Evolutionary conservation across 2,329 filamentous ascomycete species (phyloP).

Genomic region (Parafenestella ontariensis): DNA sequence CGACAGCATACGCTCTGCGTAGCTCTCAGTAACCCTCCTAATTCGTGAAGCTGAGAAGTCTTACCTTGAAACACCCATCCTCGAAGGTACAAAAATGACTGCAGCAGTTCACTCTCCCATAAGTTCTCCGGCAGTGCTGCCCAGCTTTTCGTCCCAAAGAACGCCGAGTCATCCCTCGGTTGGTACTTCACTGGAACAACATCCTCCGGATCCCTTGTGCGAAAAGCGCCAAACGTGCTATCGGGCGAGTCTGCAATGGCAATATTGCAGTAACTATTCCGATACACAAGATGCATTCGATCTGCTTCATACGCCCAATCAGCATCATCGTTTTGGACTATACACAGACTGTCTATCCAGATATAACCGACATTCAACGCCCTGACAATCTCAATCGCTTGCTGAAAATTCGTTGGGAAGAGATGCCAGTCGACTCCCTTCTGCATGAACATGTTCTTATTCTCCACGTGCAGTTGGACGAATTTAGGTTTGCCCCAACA

Average conservation of each 20-base stretch:
- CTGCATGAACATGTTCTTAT: conserved; percentile 13
- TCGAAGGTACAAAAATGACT: conserved; percentile 22
- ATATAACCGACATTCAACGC: conserved; percentile 31
- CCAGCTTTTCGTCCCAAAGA: conserved; percentile 25
- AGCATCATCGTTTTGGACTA: conserved; percentile 19
- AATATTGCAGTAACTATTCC: conserved; percentile 39
- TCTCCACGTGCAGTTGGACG: conserved; percentile 8
- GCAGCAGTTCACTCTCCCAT: conserved; percentile 30
- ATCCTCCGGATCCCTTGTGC: conserved; percentile 17
- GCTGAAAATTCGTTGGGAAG: conserved; percentile 30
- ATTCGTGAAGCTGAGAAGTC: background rate
- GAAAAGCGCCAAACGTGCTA: conserved; percentile 28
- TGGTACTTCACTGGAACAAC: conserved; percentile 23
- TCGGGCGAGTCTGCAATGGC: conserved; percentile 30
- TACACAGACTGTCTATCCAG: conserved; percentile 37
- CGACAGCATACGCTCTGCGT: conserved; percentile 34
- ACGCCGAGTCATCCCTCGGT: conserved; percentile 3
- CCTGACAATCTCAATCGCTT: conserved; percentile 32
- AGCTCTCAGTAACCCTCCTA: background rate
- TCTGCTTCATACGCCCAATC: conserved; percentile 28
- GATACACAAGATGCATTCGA: conserved; percentile 39
- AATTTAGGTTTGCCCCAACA: conserved; percentile 32
- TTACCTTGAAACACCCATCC: conserved; percentile 43
- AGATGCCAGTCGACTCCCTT: conserved; percentile 22
- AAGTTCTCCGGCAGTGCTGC: conserved; percentile 22